Evolutionary conservation across 768 basidiomycete genomes (phyloP).

Genomic region (Boletellus emodensis): DNA sequence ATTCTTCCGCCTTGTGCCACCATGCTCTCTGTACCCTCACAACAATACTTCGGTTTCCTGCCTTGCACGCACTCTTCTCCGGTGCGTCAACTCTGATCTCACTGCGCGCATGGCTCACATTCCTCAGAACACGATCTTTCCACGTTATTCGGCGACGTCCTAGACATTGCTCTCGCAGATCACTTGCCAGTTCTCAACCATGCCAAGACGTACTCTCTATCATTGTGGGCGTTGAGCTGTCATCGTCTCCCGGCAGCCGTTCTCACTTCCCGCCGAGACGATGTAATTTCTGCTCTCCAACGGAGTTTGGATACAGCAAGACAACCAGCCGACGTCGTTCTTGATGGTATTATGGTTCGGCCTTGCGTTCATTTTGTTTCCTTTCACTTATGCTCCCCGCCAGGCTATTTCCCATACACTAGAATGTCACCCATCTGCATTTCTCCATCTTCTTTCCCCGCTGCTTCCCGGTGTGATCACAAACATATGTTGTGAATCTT

Average conservation of each 20-base stretch:
- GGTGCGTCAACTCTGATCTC: constrained; percentile 36
- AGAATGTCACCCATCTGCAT: constrained; percentile 10
- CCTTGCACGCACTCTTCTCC: constrained; percentile 43
- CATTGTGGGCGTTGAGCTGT: constrained; percentile 47
- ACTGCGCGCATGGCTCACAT: background rate
- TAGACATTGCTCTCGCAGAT: constrained; percentile 38
- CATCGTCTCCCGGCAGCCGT: constrained; percentile 45
- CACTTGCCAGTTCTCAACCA: constrained; percentile 37
- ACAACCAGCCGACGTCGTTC: constrained; percentile 10
- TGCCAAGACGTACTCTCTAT: constrained; percentile 44
- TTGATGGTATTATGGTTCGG: constrained; percentile 31
- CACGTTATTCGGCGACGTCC: constrained; percentile 41
- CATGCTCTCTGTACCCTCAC: constrained; percentile 50
- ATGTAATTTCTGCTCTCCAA: constrained; percentile 35
- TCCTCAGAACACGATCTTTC: constrained; percentile 41
- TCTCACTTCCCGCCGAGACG: constrained; percentile 30
- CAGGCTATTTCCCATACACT: constrained; percentile 27
- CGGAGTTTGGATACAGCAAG: constrained; percentile 32
- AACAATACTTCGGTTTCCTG: constrained; percentile 46
- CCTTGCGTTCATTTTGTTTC: constrained; percentile 3
- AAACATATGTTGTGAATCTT: constrained; percentile 12
- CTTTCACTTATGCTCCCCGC: too few species aligned
- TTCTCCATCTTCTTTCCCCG: constrained; percentile 18
- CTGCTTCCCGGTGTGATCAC: constrained; percentile 21
- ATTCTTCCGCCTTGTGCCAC: constrained; percentile 47